These are phyloP conservation scores for Penicillium sp. DNA, from an alignment of 2,329 filamentous ascomycete genomes.

Conservation along the genomic window DNA sequence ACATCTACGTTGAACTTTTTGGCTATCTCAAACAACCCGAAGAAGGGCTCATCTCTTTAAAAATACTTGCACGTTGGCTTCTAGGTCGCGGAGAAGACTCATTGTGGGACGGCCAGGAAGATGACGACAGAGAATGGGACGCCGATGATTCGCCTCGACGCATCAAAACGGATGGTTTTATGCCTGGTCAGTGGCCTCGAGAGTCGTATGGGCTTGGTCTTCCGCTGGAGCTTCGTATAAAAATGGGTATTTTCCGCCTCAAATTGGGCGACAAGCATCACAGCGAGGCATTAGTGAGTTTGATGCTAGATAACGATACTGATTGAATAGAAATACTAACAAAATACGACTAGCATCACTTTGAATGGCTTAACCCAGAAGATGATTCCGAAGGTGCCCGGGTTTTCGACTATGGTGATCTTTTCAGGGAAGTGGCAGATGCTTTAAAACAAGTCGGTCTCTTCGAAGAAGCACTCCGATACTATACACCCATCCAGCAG, in stretches of 20 bases:
- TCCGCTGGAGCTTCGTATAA: constrained; percentile 78
- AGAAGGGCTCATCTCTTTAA: constrained; percentile 68
- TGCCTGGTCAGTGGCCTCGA: constrained; percentile 51
- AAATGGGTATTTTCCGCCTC: constrained; percentile 79
- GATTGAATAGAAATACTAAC: constrained; percentile 11
- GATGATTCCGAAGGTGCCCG: constrained; percentile 50
- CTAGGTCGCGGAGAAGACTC: constrained; percentile 69
- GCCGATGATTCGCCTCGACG: constrained; percentile 66
- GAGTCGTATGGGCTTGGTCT: constrained; percentile 69
- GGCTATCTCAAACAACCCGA: constrained; percentile 61
- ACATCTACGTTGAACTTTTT: constrained; percentile 80
- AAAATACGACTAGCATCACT: constrained; percentile 54
- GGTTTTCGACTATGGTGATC: constrained; percentile 68
- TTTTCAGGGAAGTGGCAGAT: constrained; percentile 72
- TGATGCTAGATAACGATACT: background rate
- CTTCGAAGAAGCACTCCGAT: constrained; percentile 57
- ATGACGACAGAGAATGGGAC: constrained; percentile 91
- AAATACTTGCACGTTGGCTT: constrained; percentile 74
- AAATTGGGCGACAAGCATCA: constrained; percentile 60
- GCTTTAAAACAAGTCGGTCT: constrained; percentile 52
- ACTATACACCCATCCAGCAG: constrained; percentile 53
- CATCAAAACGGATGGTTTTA: constrained; percentile 59
- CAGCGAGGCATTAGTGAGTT: constrained; percentile 70
- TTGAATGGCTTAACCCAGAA: constrained; percentile 67
- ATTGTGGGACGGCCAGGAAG: constrained; percentile 70